phyloP scores from a whole-genome alignment of 331 rosid species.

The Rosa hybrid region DNA sequence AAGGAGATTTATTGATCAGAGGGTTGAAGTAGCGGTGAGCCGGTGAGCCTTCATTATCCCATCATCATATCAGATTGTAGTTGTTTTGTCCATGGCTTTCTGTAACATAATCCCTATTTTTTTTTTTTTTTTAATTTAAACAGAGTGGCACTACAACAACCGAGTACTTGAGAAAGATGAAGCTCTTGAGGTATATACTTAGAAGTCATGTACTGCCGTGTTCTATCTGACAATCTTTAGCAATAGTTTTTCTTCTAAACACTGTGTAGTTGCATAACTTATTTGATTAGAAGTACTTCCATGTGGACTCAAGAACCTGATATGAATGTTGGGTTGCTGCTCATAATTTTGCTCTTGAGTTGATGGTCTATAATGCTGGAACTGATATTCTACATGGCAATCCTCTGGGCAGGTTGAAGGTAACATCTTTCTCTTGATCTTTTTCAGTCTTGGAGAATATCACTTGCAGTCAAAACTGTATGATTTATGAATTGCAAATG shows the following conservation, averaged over 20 bases:
- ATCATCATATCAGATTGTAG: conserved; percentile 47
- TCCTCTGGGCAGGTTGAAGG: conserved; percentile 58
- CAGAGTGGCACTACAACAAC: too few relatives aligned
- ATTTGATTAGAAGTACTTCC: conserved; percentile 4
- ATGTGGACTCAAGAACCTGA: background rate
- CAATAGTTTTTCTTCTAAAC: background rate
- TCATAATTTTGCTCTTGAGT: conserved; percentile 63
- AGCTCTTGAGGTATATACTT: conserved; percentile 57
- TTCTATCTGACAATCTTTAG: conserved; percentile 6
- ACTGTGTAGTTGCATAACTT: background rate
- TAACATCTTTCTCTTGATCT: conserved; percentile 29
- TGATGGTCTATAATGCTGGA: conserved; percentile 87
- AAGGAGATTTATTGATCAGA: conserved; percentile 70
- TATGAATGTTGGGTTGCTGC: conserved; percentile 63
- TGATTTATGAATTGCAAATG: too few relatives aligned
- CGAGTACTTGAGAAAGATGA: too few relatives aligned
- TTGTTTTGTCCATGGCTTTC: conserved; percentile 13
- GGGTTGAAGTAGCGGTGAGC: background rate
- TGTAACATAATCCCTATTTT: too few relatives aligned
- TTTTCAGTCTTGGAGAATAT: too few relatives aligned
- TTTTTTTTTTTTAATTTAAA: too few relatives aligned
- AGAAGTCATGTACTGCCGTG: conserved; percentile 13
- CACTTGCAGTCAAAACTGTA: too few relatives aligned
- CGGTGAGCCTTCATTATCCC: too few relatives aligned
- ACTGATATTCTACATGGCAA: conserved; percentile 83